Conservation (phyloP, 2,329 filamentous ascomycete genomes). For the Paecilomyces dactylethromorphus region DNA sequence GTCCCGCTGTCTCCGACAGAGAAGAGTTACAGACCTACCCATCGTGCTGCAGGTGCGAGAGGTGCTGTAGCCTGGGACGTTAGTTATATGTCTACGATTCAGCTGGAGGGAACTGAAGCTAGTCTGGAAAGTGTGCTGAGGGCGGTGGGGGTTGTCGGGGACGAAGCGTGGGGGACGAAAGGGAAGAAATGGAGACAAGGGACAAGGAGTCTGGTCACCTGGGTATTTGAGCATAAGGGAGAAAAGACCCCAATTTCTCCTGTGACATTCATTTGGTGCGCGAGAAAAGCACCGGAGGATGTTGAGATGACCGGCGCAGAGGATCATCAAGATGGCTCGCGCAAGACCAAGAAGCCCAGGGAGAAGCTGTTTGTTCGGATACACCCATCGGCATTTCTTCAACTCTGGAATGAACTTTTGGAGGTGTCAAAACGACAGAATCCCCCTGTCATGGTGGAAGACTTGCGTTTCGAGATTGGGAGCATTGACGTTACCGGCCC, state of each 20-base stretch:
- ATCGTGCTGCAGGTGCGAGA: constrained; percentile 67
- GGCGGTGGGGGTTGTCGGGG: constrained; percentile 53
- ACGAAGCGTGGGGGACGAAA: constrained; percentile 56
- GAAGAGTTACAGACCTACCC: constrained; percentile 83
- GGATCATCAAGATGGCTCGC: constrained; percentile 10
- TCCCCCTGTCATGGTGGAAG: constrained; percentile 56
- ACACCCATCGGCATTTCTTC: constrained; percentile 70
- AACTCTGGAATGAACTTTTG: constrained; percentile 57
- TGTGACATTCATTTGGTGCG: constrained; percentile 70
- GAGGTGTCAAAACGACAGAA: constrained; percentile 54
- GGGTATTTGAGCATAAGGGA: constrained; percentile 51
- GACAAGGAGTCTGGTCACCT: constrained; percentile 51
- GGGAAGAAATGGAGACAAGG: constrained; percentile 67
- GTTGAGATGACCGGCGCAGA: constrained; percentile 29
- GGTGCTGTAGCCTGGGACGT: constrained; percentile 86
- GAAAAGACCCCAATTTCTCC: constrained; percentile 59
- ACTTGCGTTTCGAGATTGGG: constrained; percentile 65
- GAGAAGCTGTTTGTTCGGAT: constrained; percentile 62
- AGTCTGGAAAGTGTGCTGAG: constrained; percentile 62
- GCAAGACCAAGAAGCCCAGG: constrained; percentile 29
- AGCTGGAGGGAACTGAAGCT: constrained; percentile 60
- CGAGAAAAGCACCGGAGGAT: constrained; percentile 25
- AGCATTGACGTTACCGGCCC: constrained; percentile 67
- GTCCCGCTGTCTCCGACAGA: constrained; percentile 78
- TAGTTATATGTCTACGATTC: constrained; percentile 87